A percentile compares a stretch with the other conserved stretches of the same genome.
Evolutionary conservation across 495 filamentous ascomycete genomes (phyloP).

Genomic region (Lasiosphaeria hispida): DNA sequence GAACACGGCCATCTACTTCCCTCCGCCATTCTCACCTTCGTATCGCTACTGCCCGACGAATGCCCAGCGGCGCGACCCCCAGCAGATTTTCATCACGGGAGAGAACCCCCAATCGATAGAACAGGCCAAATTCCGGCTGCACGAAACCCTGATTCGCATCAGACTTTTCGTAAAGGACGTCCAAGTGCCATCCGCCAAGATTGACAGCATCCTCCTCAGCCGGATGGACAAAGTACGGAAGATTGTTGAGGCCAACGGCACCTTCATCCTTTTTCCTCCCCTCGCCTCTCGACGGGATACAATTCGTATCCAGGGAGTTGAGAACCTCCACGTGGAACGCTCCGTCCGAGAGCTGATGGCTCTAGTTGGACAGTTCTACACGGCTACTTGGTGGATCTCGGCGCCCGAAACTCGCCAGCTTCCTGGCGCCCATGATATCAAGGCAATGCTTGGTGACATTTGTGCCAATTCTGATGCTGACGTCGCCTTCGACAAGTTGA

Average conservation of each 20-base stretch:
- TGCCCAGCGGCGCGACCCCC: slow-evolving; percentile 73
- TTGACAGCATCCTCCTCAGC: slow-evolving; percentile 87
- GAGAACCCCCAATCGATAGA: slow-evolving; percentile 75
- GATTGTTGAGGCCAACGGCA: slow-evolving; percentile 95
- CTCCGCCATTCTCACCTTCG: slow-evolving; percentile 83
- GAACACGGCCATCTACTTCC: slow-evolving; percentile 95
- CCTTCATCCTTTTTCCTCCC: slow-evolving; percentile 84
- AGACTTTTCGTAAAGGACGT: slow-evolving; percentile 92
- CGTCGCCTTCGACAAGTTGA: slow-evolving; percentile 87
- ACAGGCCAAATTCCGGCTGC: slow-evolving; percentile 82
- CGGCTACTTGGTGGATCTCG: slow-evolving; percentile 92
- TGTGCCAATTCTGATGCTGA: slow-evolving; percentile 95
- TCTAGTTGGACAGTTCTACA: slow-evolving; percentile 94
- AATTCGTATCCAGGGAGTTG: slow-evolving; percentile 86
- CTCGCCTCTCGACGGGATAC: slow-evolving; percentile 75
- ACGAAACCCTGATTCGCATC: slow-evolving; percentile 70
- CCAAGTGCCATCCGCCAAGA: slow-evolving; percentile 78
- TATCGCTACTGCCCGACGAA: slow-evolving; percentile 84
- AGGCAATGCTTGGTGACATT: slow-evolving; percentile 90
- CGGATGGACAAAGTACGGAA: slow-evolving; percentile 94
- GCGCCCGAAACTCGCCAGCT: slow-evolving; percentile 68
- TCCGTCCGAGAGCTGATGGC: slow-evolving; percentile 94
- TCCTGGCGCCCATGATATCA: slow-evolving; percentile 72
- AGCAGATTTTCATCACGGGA: slow-evolving; percentile 92
- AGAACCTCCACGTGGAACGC: slow-evolving; percentile 89